A percentile compares a stretch with the other conserved stretches of the same genome.
These are phyloP conservation scores for Colletotrichum siamense DNA, from an alignment of 2,329 filamentous ascomycete genomes.

Conservation along the genomic window DNA sequence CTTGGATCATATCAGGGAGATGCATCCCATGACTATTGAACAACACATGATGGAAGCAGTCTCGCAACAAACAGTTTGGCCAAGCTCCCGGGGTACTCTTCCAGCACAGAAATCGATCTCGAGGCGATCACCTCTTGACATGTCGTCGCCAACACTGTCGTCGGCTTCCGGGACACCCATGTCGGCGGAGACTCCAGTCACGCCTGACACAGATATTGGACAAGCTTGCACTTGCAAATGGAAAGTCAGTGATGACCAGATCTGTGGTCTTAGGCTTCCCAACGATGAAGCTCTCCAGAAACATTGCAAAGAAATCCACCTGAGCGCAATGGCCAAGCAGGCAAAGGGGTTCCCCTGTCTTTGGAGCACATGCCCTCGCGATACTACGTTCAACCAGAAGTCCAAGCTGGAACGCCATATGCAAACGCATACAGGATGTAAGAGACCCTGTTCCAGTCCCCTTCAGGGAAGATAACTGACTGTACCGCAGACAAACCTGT, in stretches of 20 bases:
- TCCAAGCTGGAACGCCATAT: conserved; percentile 71
- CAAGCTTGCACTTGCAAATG: conserved; percentile 38
- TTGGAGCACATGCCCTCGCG: conserved; percentile 62
- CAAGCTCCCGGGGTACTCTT: background rate
- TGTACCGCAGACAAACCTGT: conserved; percentile 61
- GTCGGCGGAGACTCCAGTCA: background rate
- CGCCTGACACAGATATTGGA: background rate
- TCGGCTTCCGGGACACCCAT: background rate
- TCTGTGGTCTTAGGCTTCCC: conserved; percentile 42
- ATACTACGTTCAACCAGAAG: conserved; percentile 60
- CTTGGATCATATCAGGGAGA: background rate
- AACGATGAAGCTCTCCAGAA: conserved; percentile 57
- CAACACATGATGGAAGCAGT: background rate
- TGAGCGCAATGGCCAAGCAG: conserved; percentile 47
- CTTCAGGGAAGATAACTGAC: conserved; percentile 28
- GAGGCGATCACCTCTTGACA: background rate
- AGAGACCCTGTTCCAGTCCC: conserved; percentile 31
- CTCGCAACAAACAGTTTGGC: background rate
- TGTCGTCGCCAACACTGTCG: background rate
- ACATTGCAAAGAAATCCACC: conserved; percentile 59
- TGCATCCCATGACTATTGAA: background rate
- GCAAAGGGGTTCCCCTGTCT: conserved; percentile 54
- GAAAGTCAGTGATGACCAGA: conserved; percentile 25
- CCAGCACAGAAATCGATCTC: background rate
- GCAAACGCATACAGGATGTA: conserved; percentile 69